Evolutionary conservation across 1,284 basidiomycete species (phyloP).

Genomic region (Papiliotrema terrestris): DNA sequence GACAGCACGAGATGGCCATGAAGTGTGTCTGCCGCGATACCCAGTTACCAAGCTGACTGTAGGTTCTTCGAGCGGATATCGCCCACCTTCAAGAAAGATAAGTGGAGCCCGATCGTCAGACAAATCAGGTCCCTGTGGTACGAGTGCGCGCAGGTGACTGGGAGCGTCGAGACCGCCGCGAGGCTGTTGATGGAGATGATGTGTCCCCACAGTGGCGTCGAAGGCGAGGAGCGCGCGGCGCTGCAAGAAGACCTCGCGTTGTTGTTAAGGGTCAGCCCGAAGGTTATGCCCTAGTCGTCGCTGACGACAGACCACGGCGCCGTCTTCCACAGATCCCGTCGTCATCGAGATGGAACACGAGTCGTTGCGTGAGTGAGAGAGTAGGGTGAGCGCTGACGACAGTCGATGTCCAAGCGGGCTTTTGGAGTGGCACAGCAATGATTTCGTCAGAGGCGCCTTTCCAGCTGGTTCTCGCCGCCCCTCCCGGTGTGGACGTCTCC

Average conservation of each 20-base stretch:
- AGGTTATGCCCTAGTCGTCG: background rate
- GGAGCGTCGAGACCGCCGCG: constrained; percentile 69
- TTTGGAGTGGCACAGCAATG: constrained; percentile 63
- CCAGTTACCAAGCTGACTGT: background rate
- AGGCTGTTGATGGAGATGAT: constrained; percentile 75
- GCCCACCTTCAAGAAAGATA: constrained; percentile 73
- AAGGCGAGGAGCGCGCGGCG: constrained; percentile 30
- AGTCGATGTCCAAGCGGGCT: constrained; percentile 63
- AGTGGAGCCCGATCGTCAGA: constrained; percentile 67
- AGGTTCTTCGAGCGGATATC: constrained; percentile 88
- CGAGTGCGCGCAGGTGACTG: constrained; percentile 68
- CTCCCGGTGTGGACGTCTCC: constrained; percentile 37
- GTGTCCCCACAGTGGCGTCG: constrained; percentile 51
- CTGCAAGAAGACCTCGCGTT: constrained; percentile 63
- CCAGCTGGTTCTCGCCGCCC: constrained; percentile 56
- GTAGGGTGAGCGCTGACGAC: background rate
- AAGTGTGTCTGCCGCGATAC: constrained; percentile 53
- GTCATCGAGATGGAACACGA: constrained; percentile 60
- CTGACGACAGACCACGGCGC: constrained; percentile 61
- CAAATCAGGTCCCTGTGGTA: constrained; percentile 74
- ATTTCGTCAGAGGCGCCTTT: constrained; percentile 65
- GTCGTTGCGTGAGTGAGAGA: constrained; percentile 58
- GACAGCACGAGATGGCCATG: constrained; percentile 75
- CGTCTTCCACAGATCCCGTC: constrained; percentile 56
- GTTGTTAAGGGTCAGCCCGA: constrained; percentile 59